Evolutionary conservation across 2,329 filamentous ascomycete genomes (phyloP).

Genomic region (Colletotrichum truncatum): DNA sequence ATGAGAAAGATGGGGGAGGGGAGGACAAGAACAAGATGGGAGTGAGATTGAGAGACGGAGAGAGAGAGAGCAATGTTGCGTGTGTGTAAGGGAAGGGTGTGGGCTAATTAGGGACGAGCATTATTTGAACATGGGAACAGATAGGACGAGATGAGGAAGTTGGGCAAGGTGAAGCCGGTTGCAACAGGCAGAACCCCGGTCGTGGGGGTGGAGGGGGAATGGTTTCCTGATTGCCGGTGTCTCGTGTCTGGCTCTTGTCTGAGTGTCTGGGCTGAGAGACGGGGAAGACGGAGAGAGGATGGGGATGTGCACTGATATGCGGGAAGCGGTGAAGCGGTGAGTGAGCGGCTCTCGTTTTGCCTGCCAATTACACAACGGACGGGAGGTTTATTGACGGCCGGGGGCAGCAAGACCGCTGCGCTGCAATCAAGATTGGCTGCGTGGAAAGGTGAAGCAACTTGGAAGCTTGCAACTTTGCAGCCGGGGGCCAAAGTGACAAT

Average conservation of each 20-base stretch:
- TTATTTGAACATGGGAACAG: slow-evolving; percentile 1
- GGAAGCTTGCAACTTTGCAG: slow-evolving; percentile 19
- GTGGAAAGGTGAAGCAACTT: neutral
- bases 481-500: neutral
- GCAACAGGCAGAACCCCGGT: slow-evolving; percentile 28
- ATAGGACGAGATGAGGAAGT: slow-evolving; percentile 14
- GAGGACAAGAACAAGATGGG: neutral
- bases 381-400: slow-evolving; percentile 7
- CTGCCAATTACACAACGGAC: slow-evolving; percentile 23
- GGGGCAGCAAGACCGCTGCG: slow-evolving; percentile 6
- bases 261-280: slow-evolving; percentile 22
- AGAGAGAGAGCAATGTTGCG: neutral
- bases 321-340: slow-evolving; percentile 32
- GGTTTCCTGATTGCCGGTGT: slow-evolving; percentile 28
- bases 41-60: neutral
- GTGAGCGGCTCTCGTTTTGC: slow-evolving; percentile 23
- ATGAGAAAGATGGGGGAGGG: neutral
- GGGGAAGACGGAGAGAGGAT: slow-evolving; percentile 24
- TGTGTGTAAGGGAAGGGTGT: neutral
- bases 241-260: slow-evolving; percentile 27
- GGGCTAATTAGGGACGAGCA: slow-evolving; percentile 20
- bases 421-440: slow-evolving; percentile 29
- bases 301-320: slow-evolving; percentile 30
- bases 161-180: slow-evolving; percentile 28
- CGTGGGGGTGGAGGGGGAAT: slow-evolving; percentile 13